phyloP scores from a whole-genome alignment of 352 stramenopile species.

The Chrysophaeum taylorii region DNA sequence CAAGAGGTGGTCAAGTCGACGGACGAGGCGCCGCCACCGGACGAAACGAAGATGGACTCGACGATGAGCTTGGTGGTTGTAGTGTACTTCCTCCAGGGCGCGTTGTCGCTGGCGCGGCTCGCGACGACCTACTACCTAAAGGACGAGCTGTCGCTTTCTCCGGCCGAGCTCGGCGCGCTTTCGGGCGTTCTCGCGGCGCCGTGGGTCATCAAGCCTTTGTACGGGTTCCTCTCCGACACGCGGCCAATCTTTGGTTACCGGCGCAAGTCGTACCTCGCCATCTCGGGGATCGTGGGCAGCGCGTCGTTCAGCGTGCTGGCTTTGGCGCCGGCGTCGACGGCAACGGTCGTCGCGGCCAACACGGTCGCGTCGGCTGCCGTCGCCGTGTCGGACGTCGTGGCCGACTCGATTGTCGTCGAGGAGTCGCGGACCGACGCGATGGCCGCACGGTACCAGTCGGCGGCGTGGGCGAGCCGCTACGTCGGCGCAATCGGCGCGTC shows the following conservation, averaged over 20 bases:
- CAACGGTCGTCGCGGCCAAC: conserved; percentile 47
- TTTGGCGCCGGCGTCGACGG: neutral
- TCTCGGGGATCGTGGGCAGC: conserved; percentile 56
- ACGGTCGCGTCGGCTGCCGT: conserved; percentile 69
- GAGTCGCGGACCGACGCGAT: conserved; percentile 51
- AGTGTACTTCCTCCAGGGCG: conserved; percentile 86
- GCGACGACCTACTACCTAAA: conserved; percentile 93
- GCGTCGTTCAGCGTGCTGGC: conserved; percentile 39
- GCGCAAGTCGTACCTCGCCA: conserved; percentile 77
- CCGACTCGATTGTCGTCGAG: conserved; percentile 87
- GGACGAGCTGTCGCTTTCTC: conserved; percentile 82
- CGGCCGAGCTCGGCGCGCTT: conserved; percentile 76
- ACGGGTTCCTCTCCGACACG: conserved; percentile 87
- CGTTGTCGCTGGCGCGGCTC: conserved; percentile 74
- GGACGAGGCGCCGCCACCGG: no score
- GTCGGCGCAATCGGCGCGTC: conserved; percentile 49
- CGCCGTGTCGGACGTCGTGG: conserved; percentile 87
- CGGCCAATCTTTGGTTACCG: conserved; percentile 83
- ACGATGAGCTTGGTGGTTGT: conserved; percentile 33
- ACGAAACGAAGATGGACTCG: no score
- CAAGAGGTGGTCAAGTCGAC: no score
- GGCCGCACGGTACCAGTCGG: neutral
- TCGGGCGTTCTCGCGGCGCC: conserved; percentile 82
- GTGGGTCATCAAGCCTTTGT: conserved; percentile 89
- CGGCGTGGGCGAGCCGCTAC: neutral